Evolutionary conservation across 2,329 filamentous ascomycete species (phyloP).

Genomic region (Aspergillus niger): DNA sequence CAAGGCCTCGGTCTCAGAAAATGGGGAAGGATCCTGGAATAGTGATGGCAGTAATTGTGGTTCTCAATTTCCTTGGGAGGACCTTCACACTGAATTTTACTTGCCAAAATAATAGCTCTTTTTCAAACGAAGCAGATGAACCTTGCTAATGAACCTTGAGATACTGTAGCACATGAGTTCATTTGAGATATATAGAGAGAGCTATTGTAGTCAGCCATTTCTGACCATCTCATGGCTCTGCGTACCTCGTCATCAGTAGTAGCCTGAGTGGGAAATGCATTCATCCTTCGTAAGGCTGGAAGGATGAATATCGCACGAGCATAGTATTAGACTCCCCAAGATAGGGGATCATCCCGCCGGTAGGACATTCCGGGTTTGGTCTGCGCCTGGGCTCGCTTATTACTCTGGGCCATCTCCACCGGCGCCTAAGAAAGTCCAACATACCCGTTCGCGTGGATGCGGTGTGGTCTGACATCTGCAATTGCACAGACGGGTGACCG

Average conservation of each 20-base stretch:
- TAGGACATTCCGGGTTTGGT: no score
- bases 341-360: no score
- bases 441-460: background rate
- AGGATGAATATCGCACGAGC: background rate
- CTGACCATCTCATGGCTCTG: background rate
- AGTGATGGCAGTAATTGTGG: background rate
- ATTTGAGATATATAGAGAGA: background rate
- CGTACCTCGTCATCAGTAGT: background rate
- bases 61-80: background rate
- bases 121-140: background rate
- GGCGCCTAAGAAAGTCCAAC: no score
- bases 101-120: background rate
- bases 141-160: background rate
- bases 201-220: background rate
- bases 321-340: background rate
- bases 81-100: no score
- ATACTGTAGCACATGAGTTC: background rate
- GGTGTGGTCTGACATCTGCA: background rate
- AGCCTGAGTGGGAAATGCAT: background rate
- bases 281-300: background rate
- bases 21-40: background rate
- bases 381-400: no score
- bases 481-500: background rate
- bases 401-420: no score
- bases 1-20: background rate